Evolutionary conservation across 768 basidiomycete genomes (phyloP).

Genomic region (Leccinum variicolor): DNA sequence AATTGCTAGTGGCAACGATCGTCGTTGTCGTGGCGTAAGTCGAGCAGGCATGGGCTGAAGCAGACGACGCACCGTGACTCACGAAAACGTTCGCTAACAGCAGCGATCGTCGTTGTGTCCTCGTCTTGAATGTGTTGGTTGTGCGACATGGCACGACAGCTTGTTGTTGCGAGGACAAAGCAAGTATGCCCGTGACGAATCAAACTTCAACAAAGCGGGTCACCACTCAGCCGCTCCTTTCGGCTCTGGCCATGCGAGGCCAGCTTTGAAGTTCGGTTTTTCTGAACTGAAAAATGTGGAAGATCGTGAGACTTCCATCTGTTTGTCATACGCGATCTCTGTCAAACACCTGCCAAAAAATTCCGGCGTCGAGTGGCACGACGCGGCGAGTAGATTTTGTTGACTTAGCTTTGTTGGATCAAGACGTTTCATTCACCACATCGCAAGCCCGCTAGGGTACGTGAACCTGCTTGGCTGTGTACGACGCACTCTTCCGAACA

Average conservation of each 20-base stretch:
- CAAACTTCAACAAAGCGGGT: slow-evolving; percentile 19
- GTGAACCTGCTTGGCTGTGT: slow-evolving; percentile 2
- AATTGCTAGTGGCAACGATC: no score
- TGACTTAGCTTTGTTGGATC: not conserved
- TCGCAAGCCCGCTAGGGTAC: not conserved
- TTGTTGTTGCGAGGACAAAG: slow-evolving; percentile 6
- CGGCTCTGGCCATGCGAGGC: not conserved
- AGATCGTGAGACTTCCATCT: slow-evolving; percentile 17
- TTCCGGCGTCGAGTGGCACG: slow-evolving; percentile 9
- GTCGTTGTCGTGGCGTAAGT: no score
- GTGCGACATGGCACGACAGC: not conserved
- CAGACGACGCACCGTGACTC: no score
- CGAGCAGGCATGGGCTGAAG: no score
- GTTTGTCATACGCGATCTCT: slow-evolving; percentile 13
- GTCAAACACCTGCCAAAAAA: slow-evolving; percentile 18
- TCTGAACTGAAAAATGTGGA: not conserved
- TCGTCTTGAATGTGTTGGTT: slow-evolving; percentile 1
- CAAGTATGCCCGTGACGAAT: slow-evolving; percentile 1
- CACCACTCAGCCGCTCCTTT: not conserved
- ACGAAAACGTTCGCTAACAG: no score
- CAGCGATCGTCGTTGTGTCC: no score
- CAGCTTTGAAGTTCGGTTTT: not conserved
- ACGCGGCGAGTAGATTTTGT: not conserved
- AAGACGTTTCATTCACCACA: not conserved
- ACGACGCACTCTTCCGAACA: no score